Evolutionary conservation across 768 basidiomycete species (phyloP), one percentile per base, ranked within the genome.

Genomic region (Rhizopogon salebrosus): DNA sequence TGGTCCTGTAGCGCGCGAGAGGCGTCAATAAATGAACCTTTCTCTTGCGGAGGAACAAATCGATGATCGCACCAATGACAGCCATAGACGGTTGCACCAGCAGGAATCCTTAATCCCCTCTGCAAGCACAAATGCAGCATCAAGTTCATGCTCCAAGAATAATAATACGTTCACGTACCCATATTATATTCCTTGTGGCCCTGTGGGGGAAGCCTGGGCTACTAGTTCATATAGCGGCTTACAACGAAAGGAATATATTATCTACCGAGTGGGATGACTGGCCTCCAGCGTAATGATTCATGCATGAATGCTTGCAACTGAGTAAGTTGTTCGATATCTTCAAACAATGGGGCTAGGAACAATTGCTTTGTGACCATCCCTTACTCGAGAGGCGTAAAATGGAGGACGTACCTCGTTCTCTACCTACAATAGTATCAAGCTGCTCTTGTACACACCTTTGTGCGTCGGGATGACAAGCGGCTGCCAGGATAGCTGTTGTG

Each of bases 131-230:
- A 14, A 14, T n/a, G n/a, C n/a, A n/a, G n/a, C 7, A 22, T 35
- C 13, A 34, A 48, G 37, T 6, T 13, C 26, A 49, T 4, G 16
- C 4, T 11, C 9, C 16, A 26, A 29, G 6, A 37, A 6, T 16
- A 38, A 45, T 6, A 51, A 14, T 11, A 9, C 1, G 35, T 34
- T 20, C 13, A 53, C 52, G 6, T 14, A 80, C 80, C 77, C 79
- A 85, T 20, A 78, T 60, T 41, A 86, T 75, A 51, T 85, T 82
- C 50, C 75, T 76, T 1, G 80, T 85, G 1, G 83, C 75, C 38
- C 75, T 75, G 57, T 86, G 84, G 1, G 80, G 71, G 46, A 83
- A 80, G 0, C 83, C 51, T 52, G 10, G 14, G 3, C 35, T 5
- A 23, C 20, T 4, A 18, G 31, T 51, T 26, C 20, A 13, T 26